Conservation (phyloP, 768 basidiomycete species). For the Mycena floridula region DNA sequence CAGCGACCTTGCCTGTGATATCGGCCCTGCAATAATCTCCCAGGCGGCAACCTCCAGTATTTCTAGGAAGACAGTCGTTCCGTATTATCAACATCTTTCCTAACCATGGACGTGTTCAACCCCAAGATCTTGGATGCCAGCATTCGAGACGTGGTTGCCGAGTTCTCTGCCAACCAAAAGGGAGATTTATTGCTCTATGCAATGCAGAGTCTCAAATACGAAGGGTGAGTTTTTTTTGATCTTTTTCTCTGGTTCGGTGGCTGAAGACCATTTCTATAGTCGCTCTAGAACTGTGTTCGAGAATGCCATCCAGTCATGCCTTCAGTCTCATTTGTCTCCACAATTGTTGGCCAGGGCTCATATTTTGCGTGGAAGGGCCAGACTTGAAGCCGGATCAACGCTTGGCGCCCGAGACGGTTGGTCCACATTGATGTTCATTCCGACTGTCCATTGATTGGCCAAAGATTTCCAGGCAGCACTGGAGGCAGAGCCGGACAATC, state of each 20-base stretch:
- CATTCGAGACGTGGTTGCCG: slow-evolving; percentile 59
- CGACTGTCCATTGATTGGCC: not conserved
- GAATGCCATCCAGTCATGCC: slow-evolving; percentile 68
- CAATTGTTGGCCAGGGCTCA: slow-evolving; percentile 55
- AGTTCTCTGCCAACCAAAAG: slow-evolving; percentile 59
- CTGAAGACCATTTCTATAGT: slow-evolving; percentile 16
- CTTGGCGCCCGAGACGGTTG: slow-evolving; percentile 60
- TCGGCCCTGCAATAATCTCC: too few species aligned
- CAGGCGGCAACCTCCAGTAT: too few species aligned
- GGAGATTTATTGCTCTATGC: slow-evolving; percentile 70
- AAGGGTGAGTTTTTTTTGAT: slow-evolving; percentile 48
- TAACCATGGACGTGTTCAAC: slow-evolving; percentile 58
- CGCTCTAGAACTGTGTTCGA: slow-evolving; percentile 61
- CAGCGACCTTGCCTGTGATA: too few species aligned
- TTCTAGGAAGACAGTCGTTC: too few species aligned
- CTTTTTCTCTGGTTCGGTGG: slow-evolving; percentile 1
- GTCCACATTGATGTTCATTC: slow-evolving; percentile 1
- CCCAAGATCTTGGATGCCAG: slow-evolving; percentile 73
- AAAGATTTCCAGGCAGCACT: slow-evolving; percentile 65
- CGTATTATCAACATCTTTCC: not conserved
- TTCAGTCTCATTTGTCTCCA: slow-evolving; percentile 45
- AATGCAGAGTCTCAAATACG: slow-evolving; percentile 72
- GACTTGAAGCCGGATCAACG: slow-evolving; percentile 53
- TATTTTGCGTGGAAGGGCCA: slow-evolving; percentile 59
- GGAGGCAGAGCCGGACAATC: slow-evolving; percentile 58